phyloP scores from a whole-genome alignment of 805 yeast genomes.

The Naumovozyma dairenensis region DNA sequence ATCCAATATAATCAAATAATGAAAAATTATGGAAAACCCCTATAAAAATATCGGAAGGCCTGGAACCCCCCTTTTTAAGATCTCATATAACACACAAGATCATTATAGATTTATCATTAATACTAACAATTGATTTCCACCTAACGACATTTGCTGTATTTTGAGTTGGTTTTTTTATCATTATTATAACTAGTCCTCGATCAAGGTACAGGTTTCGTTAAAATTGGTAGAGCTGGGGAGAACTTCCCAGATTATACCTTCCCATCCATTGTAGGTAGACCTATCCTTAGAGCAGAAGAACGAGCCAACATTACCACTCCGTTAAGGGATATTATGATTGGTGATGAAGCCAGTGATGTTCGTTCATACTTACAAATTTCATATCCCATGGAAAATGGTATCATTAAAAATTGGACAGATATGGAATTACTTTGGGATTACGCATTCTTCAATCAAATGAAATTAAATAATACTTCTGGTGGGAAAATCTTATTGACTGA shows the following conservation, averaged over 20 bases:
- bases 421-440: conserved; percentile 98
- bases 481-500: conserved; percentile 83
- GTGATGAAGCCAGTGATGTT: conserved; percentile 86
- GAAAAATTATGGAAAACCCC: too few species aligned
- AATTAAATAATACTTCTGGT: conserved; percentile 64
- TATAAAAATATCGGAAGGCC: too few species aligned
- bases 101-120: too few species aligned
- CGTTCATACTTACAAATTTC: conserved; percentile 83
- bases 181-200: conserved; percentile 54
- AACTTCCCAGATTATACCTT: conserved; percentile 96
- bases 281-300: conserved; percentile 94
- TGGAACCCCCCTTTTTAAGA: background rate
- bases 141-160: background rate
- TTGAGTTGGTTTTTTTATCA: background rate
- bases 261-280: conserved; percentile 96
- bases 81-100: too few species aligned
- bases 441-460: conserved; percentile 86
- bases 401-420: conserved; percentile 95
- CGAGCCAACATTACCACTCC: conserved; percentile 52
- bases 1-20: too few species aligned
- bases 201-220: conserved; percentile 98
- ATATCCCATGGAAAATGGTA: conserved; percentile 99
- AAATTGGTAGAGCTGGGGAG: conserved; percentile 92
- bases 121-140: conserved; percentile 6
- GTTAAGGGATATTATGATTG: conserved; percentile 95